Evolutionary conservation across 176 grass and related monocot genomes (phyloP), one percentile per base, ranked within the genome.

Genomic region (Oryza glaberrima): DNA sequence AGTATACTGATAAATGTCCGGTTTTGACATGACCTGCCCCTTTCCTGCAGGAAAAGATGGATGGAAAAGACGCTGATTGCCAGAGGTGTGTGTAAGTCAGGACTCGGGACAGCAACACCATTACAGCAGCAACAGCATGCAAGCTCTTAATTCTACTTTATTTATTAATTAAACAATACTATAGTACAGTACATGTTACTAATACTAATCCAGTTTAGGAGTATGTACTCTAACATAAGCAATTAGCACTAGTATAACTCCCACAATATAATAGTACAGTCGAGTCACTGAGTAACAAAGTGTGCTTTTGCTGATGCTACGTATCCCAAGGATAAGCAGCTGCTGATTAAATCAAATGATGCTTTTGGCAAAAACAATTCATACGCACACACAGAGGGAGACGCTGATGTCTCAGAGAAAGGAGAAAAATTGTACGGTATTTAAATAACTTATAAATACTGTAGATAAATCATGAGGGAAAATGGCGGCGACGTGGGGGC

Each of bases 11-110:
- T 58, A 72, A 72, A 49, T 66, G 76, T 80, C 76, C 14, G 65
- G 72, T 66, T 80, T 48, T 72, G 84, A 86, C 76, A 49, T 86
- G 84, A 79, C 84, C 67, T 49, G 67, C 43, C 56, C 84, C 73
- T 70, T 84, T 77, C 35, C 48, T 44, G 15, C 64, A 64, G 54
- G 67, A 78, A 79, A 78, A 79, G 84, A 86, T 65, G 54, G 80
- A 6, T 14, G 23, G 52, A 71, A 72, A 85, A 72, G 75, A 85
- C 76, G 38, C 51, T 71, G 66, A 46, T 65, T 72, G 67, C 23
- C 38, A 64, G 25, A 58, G 76, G 76, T 43, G 65, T 38, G 34
- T 17, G 54, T 19, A 58, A 58, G 54, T 58, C 54, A 58, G 17
- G 5, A 36, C 65, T 69, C 75, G 46, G 75, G 16, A 46, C 68